Percentiles rank a stretch among this genome's conserved stretches.
Conservation (phyloP, 1,284 basidiomycete species). For the Porogramme epimiltina region DNA sequence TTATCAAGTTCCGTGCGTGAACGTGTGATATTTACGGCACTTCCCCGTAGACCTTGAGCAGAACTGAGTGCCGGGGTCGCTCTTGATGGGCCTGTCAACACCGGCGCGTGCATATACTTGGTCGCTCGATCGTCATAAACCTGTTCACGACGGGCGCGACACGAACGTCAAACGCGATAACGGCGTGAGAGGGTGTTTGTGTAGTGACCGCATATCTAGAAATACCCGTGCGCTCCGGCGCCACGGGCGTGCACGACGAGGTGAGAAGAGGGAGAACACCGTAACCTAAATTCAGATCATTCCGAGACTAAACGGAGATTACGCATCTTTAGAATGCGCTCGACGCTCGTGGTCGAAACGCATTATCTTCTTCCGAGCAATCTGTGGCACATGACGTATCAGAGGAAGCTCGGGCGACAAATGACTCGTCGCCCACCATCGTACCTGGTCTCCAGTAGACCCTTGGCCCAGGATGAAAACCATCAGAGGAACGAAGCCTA, state of each 20-base stretch:
- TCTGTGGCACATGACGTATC: constrained; percentile 17
- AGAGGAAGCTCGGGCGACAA: background rate
- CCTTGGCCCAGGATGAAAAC: constrained; percentile 48
- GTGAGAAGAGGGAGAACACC: constrained; percentile 16
- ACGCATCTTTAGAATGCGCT: constrained; percentile 79
- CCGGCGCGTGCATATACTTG: constrained; percentile 66
- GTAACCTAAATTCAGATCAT: background rate
- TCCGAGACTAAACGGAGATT: background rate
- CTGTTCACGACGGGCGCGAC: constrained; percentile 1
- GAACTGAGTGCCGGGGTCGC: constrained; percentile 81
- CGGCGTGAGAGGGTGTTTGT: background rate
- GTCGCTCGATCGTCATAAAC: constrained; percentile 63
- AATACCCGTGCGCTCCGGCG: constrained; percentile 80
- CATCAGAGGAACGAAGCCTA: constrained; percentile 57
- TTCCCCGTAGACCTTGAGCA: constrained; percentile 76
- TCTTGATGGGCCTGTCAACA: constrained; percentile 72
- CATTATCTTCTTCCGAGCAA: constrained; percentile 71
- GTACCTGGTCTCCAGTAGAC: constrained; percentile 64
- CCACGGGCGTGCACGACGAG: constrained; percentile 74
- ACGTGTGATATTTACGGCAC: constrained; percentile 48
- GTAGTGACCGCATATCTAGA: constrained; percentile 44
- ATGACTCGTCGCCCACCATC: background rate
- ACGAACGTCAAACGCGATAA: background rate
- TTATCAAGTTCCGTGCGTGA: background rate
- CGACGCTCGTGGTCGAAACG: constrained; percentile 83